Evolutionary conservation across 176 grass and related monocot species (phyloP).

Genomic region (Zizania latifolia): DNA sequence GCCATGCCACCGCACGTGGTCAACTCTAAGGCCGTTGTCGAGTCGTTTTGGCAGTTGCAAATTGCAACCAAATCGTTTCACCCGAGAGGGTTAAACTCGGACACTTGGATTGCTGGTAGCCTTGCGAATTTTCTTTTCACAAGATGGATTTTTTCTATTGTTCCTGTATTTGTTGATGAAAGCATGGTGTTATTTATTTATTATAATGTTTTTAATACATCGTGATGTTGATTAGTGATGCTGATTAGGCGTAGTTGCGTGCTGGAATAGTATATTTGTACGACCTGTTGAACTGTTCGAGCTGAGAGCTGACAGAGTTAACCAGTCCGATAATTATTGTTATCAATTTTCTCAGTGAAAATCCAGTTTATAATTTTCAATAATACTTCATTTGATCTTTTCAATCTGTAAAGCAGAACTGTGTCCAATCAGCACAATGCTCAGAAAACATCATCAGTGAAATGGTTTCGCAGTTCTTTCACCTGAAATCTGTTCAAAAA

Average conservation of each 20-base stretch:
- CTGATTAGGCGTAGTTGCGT: neutral
- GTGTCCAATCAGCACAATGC: too few species aligned
- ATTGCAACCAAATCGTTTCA: too few species aligned
- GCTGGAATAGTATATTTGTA: neutral
- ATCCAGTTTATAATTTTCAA: too few species aligned
- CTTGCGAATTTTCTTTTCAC: neutral
- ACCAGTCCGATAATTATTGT: neutral
- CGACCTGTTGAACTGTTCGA: constrained; percentile 10
- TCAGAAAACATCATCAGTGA: neutral
- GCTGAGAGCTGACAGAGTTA: too few species aligned
- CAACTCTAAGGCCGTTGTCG: neutral
- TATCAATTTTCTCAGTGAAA: too few species aligned
- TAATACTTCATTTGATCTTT: too few species aligned
- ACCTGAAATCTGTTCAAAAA: neutral
- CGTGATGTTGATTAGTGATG: too few species aligned
- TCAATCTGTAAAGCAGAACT: too few species aligned
- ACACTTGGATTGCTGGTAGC: neutral
- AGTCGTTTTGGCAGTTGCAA: neutral
- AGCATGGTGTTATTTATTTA: neutral
- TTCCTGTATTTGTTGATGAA: neutral
- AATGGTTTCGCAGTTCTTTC: neutral
- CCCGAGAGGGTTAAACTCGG: neutral
- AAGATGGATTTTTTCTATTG: neutral
- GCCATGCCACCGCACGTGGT: neutral
- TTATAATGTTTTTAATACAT: too few species aligned